Evolutionary conservation across 306 rosid genomes (phyloP).

Genomic region (Lathyrus tuberosus): DNA sequence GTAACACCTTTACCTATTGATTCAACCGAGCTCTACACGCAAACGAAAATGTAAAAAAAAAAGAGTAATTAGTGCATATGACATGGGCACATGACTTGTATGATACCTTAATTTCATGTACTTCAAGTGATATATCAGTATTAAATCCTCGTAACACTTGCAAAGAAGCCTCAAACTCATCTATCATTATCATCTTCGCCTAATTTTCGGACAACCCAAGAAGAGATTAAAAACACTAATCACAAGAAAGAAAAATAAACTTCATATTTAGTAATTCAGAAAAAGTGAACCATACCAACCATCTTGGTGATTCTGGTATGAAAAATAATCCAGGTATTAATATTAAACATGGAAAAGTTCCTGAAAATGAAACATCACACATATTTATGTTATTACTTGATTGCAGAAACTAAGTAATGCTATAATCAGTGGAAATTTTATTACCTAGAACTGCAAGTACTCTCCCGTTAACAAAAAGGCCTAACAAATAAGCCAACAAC

Average conservation of each 20-base stretch:
- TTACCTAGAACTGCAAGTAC: constrained; percentile 78
- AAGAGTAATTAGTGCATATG: no score
- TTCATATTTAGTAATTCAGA: constrained; percentile 9
- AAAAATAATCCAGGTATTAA: constrained; percentile 82
- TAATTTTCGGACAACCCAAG: constrained; percentile 31
- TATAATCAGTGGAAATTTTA: constrained; percentile 27
- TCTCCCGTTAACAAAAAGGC: constrained; percentile 80
- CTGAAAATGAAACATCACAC: constrained; percentile 46
- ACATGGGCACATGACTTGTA: not conserved
- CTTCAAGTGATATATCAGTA: constrained; percentile 77
- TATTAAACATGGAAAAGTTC: constrained; percentile 76
- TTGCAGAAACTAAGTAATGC: not conserved
- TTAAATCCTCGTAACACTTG: constrained; percentile 85
- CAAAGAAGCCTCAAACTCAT: constrained; percentile 80
- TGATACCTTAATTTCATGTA: constrained; percentile 82
- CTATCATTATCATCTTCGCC: constrained; percentile 92
- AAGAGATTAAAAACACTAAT: not conserved
- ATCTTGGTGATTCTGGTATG: constrained; percentile 88
- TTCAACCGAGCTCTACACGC: no score
- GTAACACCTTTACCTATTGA: constrained; percentile 57
- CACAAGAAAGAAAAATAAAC: no score
- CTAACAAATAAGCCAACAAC: no score
- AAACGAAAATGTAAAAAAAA: constrained; percentile 18
- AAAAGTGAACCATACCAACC: constrained; percentile 72
- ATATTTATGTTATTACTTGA: not conserved